Evolutionary conservation across 257 asterid species (phyloP).

Genomic region (Nyctanthes arbortristis): DNA sequence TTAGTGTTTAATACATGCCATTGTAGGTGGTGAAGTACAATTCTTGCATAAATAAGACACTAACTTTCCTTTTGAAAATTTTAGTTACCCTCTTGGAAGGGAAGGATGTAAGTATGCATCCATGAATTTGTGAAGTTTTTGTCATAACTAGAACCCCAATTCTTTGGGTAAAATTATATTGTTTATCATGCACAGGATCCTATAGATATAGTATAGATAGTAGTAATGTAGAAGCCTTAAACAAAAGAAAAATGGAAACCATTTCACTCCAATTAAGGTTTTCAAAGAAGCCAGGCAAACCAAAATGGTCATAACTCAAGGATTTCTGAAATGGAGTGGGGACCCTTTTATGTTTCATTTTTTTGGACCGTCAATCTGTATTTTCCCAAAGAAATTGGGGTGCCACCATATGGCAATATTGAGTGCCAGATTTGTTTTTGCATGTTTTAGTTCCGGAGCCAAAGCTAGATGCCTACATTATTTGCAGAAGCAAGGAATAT

Average conservation of each 20-base stretch:
- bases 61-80: neutral
- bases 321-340: neutral
- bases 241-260: too few species aligned
- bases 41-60: neutral
- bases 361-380: neutral
- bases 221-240: too few species aligned
- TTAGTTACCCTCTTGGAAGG: neutral
- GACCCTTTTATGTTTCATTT: neutral
- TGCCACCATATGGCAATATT: neutral
- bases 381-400: neutral
- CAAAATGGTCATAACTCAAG: too few species aligned
- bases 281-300: too few species aligned
- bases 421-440: constrained; percentile 8
- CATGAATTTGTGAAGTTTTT: too few species aligned
- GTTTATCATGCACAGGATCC: too few species aligned
- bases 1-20: neutral
- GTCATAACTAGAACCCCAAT: too few species aligned
- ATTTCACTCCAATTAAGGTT: too few species aligned
- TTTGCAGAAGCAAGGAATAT: constrained; percentile 81
- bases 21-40: neutral
- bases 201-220: too few species aligned
- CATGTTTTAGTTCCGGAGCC: constrained; percentile 70
- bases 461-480: constrained; percentile 60
- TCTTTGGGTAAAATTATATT: too few species aligned
- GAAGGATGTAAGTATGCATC: too few species aligned